Conservation (phyloP, 2,329 filamentous ascomycete genomes). For the Fusarium verticillioides region DNA sequence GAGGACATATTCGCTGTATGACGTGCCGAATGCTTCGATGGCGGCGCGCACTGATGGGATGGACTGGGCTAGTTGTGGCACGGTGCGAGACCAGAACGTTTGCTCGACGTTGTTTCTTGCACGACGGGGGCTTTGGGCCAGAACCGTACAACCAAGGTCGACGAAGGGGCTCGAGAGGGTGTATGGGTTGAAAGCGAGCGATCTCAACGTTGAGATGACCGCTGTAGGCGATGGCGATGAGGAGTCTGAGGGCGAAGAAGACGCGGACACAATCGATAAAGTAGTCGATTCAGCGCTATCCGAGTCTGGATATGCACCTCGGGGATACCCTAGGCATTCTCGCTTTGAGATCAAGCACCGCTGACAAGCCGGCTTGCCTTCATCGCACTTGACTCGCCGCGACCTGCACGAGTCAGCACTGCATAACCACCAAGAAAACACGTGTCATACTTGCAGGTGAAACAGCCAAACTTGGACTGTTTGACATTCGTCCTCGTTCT, state of each 20-base stretch:
- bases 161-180: slow-evolving; percentile 1
- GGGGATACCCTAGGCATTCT: slow-evolving; percentile 25
- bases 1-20: slow-evolving; percentile 32
- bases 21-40: slow-evolving; percentile 28
- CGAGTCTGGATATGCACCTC: not conserved
- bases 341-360: slow-evolving; percentile 26
- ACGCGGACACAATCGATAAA: not conserved
- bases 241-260: not conserved
- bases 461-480: slow-evolving; percentile 39
- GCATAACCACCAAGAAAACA: no score
- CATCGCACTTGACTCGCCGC: slow-evolving; percentile 38
- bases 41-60: slow-evolving; percentile 34
- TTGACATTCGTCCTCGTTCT: slow-evolving; percentile 39
- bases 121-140: slow-evolving; percentile 25
- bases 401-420: slow-evolving; percentile 1
- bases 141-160: slow-evolving; percentile 17
- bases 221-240: not conserved
- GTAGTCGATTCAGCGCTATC: not conserved
- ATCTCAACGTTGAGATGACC: accelerated
- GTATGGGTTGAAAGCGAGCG: not conserved
- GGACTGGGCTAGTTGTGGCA: slow-evolving; percentile 27
- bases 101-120: slow-evolving; percentile 24
- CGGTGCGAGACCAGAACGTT: slow-evolving; percentile 29
- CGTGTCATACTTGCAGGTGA: slow-evolving; percentile 39
- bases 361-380: slow-evolving; percentile 28